Evolutionary conservation across 1,284 basidiomycete species (phyloP), one percentile per base, ranked within the genome.

Genomic region (Cutaneotrichosporon arboriforme): DNA sequence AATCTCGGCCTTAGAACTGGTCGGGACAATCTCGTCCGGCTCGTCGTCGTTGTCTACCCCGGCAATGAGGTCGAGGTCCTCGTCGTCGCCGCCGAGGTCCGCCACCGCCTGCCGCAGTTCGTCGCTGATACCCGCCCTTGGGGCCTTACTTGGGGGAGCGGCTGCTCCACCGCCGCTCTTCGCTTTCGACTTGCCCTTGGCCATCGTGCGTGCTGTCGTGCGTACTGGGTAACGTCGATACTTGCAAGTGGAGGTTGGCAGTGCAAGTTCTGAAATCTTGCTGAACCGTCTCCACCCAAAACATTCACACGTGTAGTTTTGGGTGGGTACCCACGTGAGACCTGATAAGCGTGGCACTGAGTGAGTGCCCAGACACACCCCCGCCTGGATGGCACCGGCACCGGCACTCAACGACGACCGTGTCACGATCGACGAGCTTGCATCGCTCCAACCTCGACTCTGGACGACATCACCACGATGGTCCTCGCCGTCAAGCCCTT

Each of bases 41-140:
- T 65, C 75, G 21, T 75, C 75, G 51, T 77, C 76, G 37, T 66
- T 68, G 46, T 78, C 76, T 5, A 79, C 67, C 17, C 73, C 79
- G 14, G 74, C 70, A 17, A 82, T 65, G 43, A 82, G 61, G n/a
- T 78, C 73, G 23, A 78, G 65, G 63, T 83, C 81, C 21, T 74
- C 73, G 18, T 80, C 78, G 58, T 80, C 78, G 8, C 81, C 81
- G 21, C 81, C 81, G 2, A 82, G 70, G 14, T 79, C 79, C 31
- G 74, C 66, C 20, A 82, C 72, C 20, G 74, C 77, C 39, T 72
- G 59, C 47, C 67, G 61, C 1, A 79, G 60, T 35, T 61, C 63
- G 43, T 67, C 68, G 48, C 62, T 69, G 45, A 66, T 47, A 9
- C 41, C 34, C 8, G 17, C 48, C 4, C 23, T 36, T 21, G 22